Conservation (phyloP, 208 protist genomes). For the Leptomonas seymouri region DNA sequence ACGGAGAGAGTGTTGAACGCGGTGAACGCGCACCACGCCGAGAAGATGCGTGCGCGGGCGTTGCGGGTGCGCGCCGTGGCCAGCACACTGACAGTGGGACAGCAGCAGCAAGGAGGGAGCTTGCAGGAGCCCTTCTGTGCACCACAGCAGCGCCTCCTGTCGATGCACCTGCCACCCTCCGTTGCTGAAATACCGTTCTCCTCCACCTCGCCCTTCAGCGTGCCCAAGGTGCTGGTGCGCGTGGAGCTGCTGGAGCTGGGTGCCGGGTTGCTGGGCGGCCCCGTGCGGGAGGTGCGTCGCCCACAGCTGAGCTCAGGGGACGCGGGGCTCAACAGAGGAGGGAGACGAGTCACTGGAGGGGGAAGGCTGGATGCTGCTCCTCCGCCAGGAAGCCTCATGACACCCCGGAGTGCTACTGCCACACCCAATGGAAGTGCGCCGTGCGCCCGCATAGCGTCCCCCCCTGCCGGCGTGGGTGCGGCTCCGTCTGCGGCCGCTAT, state of each 20-base stretch:
- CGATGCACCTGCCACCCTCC: neutral
- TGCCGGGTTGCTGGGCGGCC: constrained; percentile 22
- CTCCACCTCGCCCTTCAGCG: constrained; percentile 1
- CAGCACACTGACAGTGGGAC: neutral
- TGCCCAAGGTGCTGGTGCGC: constrained; percentile 18
- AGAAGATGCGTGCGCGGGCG: constrained; percentile 25
- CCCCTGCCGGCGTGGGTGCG: neutral
- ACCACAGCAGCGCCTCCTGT: neutral
- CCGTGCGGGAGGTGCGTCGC: constrained; percentile 15
- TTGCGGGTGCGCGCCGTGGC: constrained; percentile 4
- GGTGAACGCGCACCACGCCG: constrained; percentile 20
- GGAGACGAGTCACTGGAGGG: neutral
- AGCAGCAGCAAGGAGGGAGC: neutral
- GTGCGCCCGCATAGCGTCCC: neutral
- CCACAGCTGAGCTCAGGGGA: neutral
- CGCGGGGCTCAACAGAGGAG: neutral
- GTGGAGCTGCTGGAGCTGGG: constrained; percentile 29
- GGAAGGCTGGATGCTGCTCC: neutral
- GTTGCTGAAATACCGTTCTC: too few relatives aligned
- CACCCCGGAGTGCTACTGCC: neutral
- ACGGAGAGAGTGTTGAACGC: constrained; percentile 20
- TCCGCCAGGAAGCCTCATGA: neutral
- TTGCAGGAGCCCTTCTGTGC: neutral
- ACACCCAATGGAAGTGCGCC: neutral
- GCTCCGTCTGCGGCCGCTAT: neutral